Conservation (phyloP, 1,284 basidiomycete species). For the Chalciporus sp. region DNA sequence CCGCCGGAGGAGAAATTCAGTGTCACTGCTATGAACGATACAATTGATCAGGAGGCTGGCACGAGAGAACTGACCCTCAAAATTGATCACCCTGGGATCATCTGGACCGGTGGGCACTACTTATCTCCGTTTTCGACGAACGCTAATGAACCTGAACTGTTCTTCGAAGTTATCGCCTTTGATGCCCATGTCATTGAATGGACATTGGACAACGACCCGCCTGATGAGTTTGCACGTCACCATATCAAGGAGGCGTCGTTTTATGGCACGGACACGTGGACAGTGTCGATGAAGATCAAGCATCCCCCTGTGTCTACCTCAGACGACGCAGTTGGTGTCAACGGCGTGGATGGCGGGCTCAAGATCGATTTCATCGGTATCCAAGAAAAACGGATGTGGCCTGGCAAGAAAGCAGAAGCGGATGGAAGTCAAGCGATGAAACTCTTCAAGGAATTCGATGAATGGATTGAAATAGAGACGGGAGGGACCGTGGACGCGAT, state of each 20-base stretch:
- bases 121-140: background rate
- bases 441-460: constrained; percentile 67
- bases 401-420: constrained; percentile 61
- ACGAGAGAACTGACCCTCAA: constrained; percentile 74
- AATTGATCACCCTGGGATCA: constrained; percentile 82
- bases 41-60: constrained; percentile 55
- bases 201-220: constrained; percentile 79
- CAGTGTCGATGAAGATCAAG: constrained; percentile 70
- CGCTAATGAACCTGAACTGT: background rate
- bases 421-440: constrained; percentile 61
- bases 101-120: constrained; percentile 80
- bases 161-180: constrained; percentile 84
- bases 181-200: constrained; percentile 89
- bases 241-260: constrained; percentile 91
- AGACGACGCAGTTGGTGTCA: constrained; percentile 3
- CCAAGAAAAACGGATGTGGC: constrained; percentile 79
- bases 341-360: constrained; percentile 27
- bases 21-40: constrained; percentile 64
- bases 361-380: constrained; percentile 71
- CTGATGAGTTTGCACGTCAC: constrained; percentile 76
- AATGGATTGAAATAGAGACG: constrained; percentile 62
- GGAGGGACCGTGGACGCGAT: constrained; percentile 64
- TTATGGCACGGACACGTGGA: constrained; percentile 75
- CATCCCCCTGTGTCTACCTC: constrained; percentile 37
- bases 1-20: constrained; percentile 50